A percentile compares a stretch with the other conserved stretches of the same genome.
Conservation (phyloP, 768 basidiomycete genomes). For the Porphyrellus cyaneotinctus region DNA sequence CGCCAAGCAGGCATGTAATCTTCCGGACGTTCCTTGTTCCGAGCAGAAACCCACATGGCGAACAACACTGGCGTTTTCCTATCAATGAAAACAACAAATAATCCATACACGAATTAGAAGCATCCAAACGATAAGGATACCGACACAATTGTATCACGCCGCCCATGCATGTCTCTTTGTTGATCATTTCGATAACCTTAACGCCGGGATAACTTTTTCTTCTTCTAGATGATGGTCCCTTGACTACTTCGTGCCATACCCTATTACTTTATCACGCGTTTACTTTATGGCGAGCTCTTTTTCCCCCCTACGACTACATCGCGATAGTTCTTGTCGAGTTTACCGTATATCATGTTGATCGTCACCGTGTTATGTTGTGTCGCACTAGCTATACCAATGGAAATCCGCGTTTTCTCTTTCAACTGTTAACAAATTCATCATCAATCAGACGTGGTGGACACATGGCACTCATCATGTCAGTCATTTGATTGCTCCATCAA, state of each 20-base stretch:
- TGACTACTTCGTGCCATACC: conserved; percentile 2
- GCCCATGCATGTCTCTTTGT: conserved; percentile 16
- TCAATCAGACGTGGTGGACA: not conserved
- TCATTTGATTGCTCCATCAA: not conserved
- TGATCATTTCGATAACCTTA: conserved; percentile 4
- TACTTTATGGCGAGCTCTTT: conserved; percentile 1
- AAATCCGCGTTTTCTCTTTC: conserved; percentile 8
- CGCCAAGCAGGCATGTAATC: conserved; percentile 64
- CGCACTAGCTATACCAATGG: conserved; percentile 22
- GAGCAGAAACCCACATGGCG: not conserved
- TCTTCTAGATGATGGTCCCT: not conserved
- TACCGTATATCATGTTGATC: conserved; percentile 20
- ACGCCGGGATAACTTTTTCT: not conserved
- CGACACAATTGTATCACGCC: conserved; percentile 25
- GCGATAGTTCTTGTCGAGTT: conserved; percentile 15
- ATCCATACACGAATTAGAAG: conserved; percentile 27
- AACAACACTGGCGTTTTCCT: conserved; percentile 3
- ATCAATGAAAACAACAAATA: conserved; percentile 14
- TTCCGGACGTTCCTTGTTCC: not conserved
- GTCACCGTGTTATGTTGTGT: conserved; percentile 24
- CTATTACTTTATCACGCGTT: conserved; percentile 12
- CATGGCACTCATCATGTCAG: not conserved
- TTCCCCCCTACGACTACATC: not conserved
- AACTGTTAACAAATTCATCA: too few species aligned
- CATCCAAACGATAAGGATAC: conserved; percentile 26